phyloP scores from a whole-genome alignment of 352 stramenopile species.

The Phytophthora pluvialis region DNA sequence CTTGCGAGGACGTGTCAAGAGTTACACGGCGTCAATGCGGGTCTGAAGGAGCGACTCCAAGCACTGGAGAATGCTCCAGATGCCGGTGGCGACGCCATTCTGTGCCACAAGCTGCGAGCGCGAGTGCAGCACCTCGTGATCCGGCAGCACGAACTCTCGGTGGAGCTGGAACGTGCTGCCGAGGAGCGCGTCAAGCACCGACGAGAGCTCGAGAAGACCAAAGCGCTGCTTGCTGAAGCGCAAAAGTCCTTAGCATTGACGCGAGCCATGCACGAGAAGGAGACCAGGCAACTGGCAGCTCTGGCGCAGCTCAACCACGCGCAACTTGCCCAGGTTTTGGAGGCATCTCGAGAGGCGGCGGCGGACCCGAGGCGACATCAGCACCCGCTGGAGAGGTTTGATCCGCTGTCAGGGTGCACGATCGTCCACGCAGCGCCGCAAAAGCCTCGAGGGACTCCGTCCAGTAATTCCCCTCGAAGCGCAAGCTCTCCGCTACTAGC shows the following conservation, averaged over 20 bases:
- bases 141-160: conserved; percentile 29
- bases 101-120: conserved; percentile 60
- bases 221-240: conserved; percentile 38
- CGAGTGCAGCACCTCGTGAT: conserved; percentile 35
- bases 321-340: conserved; percentile 48
- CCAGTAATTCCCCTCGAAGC: conserved; percentile 20
- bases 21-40: conserved; percentile 30
- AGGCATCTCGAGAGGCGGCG: conserved; percentile 20
- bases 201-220: conserved; percentile 44
- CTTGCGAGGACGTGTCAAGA: conserved; percentile 24
- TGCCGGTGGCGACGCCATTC: conserved; percentile 49
- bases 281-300: conserved; percentile 63
- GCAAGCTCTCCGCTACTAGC: conserved; percentile 13
- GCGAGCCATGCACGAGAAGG: conserved; percentile 71
- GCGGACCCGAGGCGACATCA: conserved; percentile 6
- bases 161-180: conserved; percentile 33
- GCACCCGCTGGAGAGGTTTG: conserved; percentile 42
- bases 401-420: conserved; percentile 49
- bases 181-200: conserved; percentile 44
- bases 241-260: conserved; percentile 57
- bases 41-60: conserved; percentile 40
- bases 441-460: conserved; percentile 23
- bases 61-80: conserved; percentile 44
- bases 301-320: conserved; percentile 48
- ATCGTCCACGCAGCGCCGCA: conserved; percentile 34